Evolutionary conservation across 441 rosid genomes (phyloP), one percentile per base, ranked within the genome.

Genomic region (Erodium moschatum): DNA sequence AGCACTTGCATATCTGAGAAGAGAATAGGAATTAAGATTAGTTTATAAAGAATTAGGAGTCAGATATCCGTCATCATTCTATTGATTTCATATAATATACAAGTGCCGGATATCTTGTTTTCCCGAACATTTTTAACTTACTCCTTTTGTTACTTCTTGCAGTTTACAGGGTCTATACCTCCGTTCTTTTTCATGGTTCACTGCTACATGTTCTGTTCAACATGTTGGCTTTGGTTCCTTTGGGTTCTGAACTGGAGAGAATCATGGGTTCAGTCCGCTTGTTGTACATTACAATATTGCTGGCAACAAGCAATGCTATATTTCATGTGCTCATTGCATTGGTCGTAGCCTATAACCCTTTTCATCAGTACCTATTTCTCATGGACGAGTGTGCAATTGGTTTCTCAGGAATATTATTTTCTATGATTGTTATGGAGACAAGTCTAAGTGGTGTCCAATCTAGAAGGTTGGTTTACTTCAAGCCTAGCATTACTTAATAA

Each of bases 191-290:
- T 61, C 98, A 93, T 70, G 96, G 92, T 65, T 93, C 98, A 2
- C 68, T 93, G 79, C 86, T 93, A 75, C 97, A 93, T 79, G 91
- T 91, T 74, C 66, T 88, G 50, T 91, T 93, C 86, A 93, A 93
- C 85, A 93, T 93, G 92, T 68, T 93, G 88, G 96, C 98, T 46
- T 81, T 91, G 86, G 89, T 91, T 72, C 98, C 97, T 76, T 77
- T 91, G 88, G 93, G 97, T 44, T 87, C 96, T 12, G 97, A 91
- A 79, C 80, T 93, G 75, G 98, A 93, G 89, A 89, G 96, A 74
- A 87, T 93, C 72, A 88, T 89, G 96, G 98, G 98, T 76, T 93
- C 98, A 67, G 74, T 93, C 64, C 92, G 96, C 66, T 74, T 88
- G 79, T 76, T 88, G 31, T 91, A 85, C 89, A 77, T 84, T 24